Base-by-base conservation (phyloP, 1,284 basidiomycete genomes). In the Flammula alnicola region DNA sequence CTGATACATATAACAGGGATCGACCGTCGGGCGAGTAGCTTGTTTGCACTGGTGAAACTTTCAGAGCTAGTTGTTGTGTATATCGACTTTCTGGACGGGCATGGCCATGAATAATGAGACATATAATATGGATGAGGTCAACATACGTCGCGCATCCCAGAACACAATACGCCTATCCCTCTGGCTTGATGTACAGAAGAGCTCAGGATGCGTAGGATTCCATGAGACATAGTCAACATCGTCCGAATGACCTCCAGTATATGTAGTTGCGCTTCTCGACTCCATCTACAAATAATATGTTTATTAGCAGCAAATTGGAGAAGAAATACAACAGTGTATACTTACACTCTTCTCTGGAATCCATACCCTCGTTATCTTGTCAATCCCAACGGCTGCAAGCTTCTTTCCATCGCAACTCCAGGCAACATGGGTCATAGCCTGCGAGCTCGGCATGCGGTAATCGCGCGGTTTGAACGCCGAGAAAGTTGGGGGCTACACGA, bases 361-460 rank as follows among this genome's bases (percentile, higher is more conserved):
- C 84, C 87, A 91, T 19, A 91, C 67, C 52, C 88, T 73, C n/a
- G 83, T 81, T n/a, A 72, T 69, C 63, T 85, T 88, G 71, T 91
- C 89, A 39, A 89, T 81, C 1, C 89, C 88, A 3, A 88, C 88
- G 11, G 82, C 87, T 6, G 84, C 87, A 11, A 91, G 70, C 51
- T 86, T 84, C 68, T 84, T 84, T 8, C 88, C 88, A 63, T 91
- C 88, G 59, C 87, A 90, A 60, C 76, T 91, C 88, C 88, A 91
- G 0, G 86, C 85, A 42, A 90, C 80, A 62, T 88, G 86, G 40
- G 76, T 85, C 74, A 89, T 85, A 1, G 80, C 74, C 55, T 85
- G 81, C 8, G 78, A 64, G 38, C 80, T 81, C 2, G 80, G 70
- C 52, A 88, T 79, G n/a, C 84, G 78, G 52, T 84, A 76, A 63